Evolutionary conservation across 495 filamentous ascomycete species (phyloP), one percentile per base, ranked within the genome.

Genomic region (Letharia lupina): DNA sequence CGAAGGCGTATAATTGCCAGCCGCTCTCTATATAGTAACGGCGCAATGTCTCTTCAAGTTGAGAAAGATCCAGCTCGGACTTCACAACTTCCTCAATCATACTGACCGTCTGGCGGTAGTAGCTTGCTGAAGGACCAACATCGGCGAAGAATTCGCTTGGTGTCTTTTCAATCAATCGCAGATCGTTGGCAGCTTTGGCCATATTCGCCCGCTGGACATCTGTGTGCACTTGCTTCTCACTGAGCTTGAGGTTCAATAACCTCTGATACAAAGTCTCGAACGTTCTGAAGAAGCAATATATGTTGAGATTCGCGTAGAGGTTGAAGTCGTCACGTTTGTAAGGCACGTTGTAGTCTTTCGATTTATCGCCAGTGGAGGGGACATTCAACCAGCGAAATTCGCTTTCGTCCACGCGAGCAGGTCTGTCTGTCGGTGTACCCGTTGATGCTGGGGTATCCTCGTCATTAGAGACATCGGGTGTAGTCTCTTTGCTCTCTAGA

Each of bases 251-350:
- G 62, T 87, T 84, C 64, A 86, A 77, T 16, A 99, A 82, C 45
- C 95, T 87, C 67, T 87, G 85, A 75, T 93, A 98, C 10, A 98
- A 79, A 4, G 89, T 87, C 74, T 94, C 86, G 75, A 98, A 96
- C 45, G 93, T 85, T 28, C 89, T 87, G 79, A 99, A 89, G 80
- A 99, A 96, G 77, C 91, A 91, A 70, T 89, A 93, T 54, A 99
- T 89, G 57, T 87, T 88, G 65, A 90, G 82, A 74, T 96, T 98
- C 73, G 86, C 87, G 77, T 93, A 99, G 70, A 98, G 82, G 67
- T 91, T 90, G 79, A 89, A 96, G 67, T 79, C 82, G 12, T 84
- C 82, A 65, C 94, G 89, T 69, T 82, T 81, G 78, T 91, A 96
- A 35, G 90, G 87, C 58, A 91, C 86, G 59, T 96, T 91, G 70